A percentile compares a stretch with the other conserved stretches of the same genome.
Evolutionary conservation across 2,329 filamentous ascomycete species (phyloP).

Genomic region (Trichophyton simii): DNA sequence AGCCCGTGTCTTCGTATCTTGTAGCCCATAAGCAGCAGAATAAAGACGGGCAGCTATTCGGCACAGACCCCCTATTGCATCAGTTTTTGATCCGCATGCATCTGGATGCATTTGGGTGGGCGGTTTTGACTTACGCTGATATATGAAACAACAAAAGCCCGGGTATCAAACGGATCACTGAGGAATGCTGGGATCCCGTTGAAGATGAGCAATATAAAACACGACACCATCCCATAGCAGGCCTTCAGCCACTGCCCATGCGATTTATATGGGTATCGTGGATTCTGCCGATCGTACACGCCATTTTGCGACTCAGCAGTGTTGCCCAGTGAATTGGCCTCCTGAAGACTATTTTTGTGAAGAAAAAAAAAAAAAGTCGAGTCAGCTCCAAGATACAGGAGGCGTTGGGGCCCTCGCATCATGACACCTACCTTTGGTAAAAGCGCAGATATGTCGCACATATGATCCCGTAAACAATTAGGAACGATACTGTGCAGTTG

Average conservation of each 20-base stretch:
- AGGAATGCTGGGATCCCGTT: conserved; percentile 14
- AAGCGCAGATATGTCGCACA: conserved; percentile 29
- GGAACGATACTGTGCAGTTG: conserved; percentile 25
- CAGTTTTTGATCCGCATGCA: neutral
- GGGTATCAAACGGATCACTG: conserved; percentile 23
- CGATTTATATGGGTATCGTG: conserved; percentile 20
- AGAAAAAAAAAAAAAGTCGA: neutral
- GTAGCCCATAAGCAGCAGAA: conserved; percentile 27
- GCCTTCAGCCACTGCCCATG: conserved; percentile 19
- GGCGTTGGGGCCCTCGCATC: neutral
- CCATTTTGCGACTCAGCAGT: conserved; percentile 20
- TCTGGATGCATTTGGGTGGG: neutral
- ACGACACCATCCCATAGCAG: conserved; percentile 17
- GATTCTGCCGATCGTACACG: conserved; percentile 15
- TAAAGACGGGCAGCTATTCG: conserved; percentile 26
- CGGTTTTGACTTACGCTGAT: conserved; percentile 24
- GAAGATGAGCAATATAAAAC: conserved; percentile 14
- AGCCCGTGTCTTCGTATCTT: conserved; percentile 30
- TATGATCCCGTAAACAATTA: conserved; percentile 31
- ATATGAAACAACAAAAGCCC: conserved; percentile 30
- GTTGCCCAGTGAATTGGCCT: conserved; percentile 28
- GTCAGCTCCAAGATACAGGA: neutral
- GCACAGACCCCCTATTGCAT: neutral
- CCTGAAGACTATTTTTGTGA: conserved; percentile 22
- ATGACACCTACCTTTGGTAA: conserved; percentile 22